Evolutionary conservation across 371 early-diverging fungal species (phyloP).

Genomic region (Apophysomyces elegans): DNA sequence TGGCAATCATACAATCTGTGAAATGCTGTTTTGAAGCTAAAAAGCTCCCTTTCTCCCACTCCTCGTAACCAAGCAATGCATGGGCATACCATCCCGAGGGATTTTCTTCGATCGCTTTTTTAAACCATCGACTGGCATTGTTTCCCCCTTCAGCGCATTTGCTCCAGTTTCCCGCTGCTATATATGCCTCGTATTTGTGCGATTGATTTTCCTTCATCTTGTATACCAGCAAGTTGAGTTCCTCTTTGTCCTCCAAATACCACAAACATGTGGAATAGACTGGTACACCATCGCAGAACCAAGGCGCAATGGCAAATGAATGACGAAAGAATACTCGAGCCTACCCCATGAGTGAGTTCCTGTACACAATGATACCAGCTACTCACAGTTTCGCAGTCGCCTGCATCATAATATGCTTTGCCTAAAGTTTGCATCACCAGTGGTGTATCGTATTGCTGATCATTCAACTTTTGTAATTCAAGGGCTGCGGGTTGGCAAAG

Average conservation of each 20-base stretch:
- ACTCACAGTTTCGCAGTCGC: constrained; percentile 36
- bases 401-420: constrained; percentile 43
- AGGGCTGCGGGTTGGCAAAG: constrained; percentile 32
- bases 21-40: constrained; percentile 41
- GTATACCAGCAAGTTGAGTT: constrained; percentile 45
- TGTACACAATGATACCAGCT: background rate
- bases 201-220: constrained; percentile 40
- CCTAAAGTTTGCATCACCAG: constrained; percentile 40
- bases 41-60: constrained; percentile 38
- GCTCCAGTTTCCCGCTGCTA: constrained; percentile 51
- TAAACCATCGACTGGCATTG: constrained; percentile 43
- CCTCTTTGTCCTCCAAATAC: constrained; percentile 43
- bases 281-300: constrained; percentile 48
- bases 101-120: constrained; percentile 38
- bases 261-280: constrained; percentile 48
- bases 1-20: constrained; percentile 33
- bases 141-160: constrained; percentile 33
- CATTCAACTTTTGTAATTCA: constrained; percentile 40
- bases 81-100: constrained; percentile 41
- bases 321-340: constrained; percentile 43
- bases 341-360: constrained; percentile 3
- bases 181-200: constrained; percentile 44
- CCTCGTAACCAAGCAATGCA: constrained; percentile 45
- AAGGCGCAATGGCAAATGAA: constrained; percentile 40
- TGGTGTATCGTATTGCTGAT: constrained; percentile 46